A percentile compares a stretch with the other conserved stretches of the same genome.
phyloP scores from a whole-genome alignment of 2,329 filamentous ascomycete genomes.

The Didymella exigua region DNA sequence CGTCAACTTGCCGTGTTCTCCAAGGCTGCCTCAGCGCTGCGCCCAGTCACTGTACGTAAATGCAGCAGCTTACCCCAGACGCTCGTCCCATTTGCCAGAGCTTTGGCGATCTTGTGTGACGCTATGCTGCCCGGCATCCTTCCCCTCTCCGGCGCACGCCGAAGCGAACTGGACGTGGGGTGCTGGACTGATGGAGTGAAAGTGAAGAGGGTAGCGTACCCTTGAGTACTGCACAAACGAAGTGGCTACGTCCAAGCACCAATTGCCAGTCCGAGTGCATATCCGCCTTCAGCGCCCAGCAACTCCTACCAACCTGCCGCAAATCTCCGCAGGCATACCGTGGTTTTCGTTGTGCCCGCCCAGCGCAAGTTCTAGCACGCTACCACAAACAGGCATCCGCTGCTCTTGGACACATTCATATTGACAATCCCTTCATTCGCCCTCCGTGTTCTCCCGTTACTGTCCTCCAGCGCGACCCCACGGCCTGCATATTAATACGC shows the following conservation, averaged over 20 bases:
- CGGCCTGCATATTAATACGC: slow-evolving; percentile 39
- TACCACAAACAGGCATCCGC: slow-evolving; percentile 20
- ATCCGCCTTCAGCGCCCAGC: not conserved
- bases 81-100: slow-evolving; percentile 23
- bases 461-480: slow-evolving; percentile 34
- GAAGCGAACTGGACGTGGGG: slow-evolving; percentile 10
- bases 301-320: not conserved
- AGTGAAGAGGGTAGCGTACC: slow-evolving; percentile 1
- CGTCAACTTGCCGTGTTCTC: slow-evolving; percentile 4
- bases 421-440: slow-evolving; percentile 28
- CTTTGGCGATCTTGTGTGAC: slow-evolving; percentile 15
- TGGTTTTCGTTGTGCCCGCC: not conserved
- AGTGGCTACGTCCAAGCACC: not conserved
- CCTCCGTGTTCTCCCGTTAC: slow-evolving; percentile 35
- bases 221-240: not conserved
- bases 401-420: slow-evolving; percentile 28
- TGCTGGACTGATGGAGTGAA: not conserved
- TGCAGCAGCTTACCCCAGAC: slow-evolving; percentile 21
- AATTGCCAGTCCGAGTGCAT: not conserved
- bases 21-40: slow-evolving; percentile 14
- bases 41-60: slow-evolving; percentile 21
- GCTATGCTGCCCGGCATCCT: slow-evolving; percentile 11
- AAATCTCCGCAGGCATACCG: slow-evolving; percentile 2
- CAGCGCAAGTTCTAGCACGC: slow-evolving; percentile 12
- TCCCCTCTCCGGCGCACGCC: slow-evolving; percentile 17